Percentiles rank a stretch among this genome's conserved stretches.
phyloP scores from a whole-genome alignment of 2,329 filamentous ascomycete genomes.

The Talaromyces piceae region DNA sequence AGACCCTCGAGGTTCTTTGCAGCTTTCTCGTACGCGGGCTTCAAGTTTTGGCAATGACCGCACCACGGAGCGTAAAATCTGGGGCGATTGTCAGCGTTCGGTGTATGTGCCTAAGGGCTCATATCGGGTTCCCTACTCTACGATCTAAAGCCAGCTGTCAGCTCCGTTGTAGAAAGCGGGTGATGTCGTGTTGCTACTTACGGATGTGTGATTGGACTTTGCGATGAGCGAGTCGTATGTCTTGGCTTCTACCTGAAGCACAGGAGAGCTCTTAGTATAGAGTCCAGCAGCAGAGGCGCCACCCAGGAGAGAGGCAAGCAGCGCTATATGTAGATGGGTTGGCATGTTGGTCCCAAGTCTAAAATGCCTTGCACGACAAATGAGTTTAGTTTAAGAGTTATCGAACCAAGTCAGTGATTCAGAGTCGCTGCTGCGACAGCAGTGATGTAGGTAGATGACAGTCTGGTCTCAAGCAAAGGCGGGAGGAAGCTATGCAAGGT shows the following conservation, averaged over 20 bases:
- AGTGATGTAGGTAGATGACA: not conserved
- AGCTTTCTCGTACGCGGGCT: conserved; percentile 91
- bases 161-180: not conserved
- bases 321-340: conserved; percentile 40
- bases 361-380: conserved; percentile 1
- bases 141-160: conserved; percentile 34
- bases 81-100: conserved; percentile 28
- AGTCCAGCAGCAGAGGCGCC: conserved; percentile 62
- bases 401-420: not conserved
- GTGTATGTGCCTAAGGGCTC: conserved; percentile 10
- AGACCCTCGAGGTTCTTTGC: conserved; percentile 84
- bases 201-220: conserved; percentile 84
- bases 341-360: conserved; percentile 25
- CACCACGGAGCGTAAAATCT: conserved; percentile 98
- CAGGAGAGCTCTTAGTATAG: conserved; percentile 80
- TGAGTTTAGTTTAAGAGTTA: not conserved
- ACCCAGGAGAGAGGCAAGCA: conserved; percentile 56
- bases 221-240: conserved; percentile 77
- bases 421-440: not conserved
- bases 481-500: conserved; percentile 21
- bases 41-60: conserved; percentile 91
- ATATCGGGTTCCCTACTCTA: conserved; percentile 40
- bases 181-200: conserved; percentile 40
- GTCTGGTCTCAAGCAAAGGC: not conserved
- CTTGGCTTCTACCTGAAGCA: conserved; percentile 71